These are phyloP conservation scores for Nakazawaea molendinolei DNA, from an alignment of 805 yeast species.

Conservation along the genomic window DNA sequence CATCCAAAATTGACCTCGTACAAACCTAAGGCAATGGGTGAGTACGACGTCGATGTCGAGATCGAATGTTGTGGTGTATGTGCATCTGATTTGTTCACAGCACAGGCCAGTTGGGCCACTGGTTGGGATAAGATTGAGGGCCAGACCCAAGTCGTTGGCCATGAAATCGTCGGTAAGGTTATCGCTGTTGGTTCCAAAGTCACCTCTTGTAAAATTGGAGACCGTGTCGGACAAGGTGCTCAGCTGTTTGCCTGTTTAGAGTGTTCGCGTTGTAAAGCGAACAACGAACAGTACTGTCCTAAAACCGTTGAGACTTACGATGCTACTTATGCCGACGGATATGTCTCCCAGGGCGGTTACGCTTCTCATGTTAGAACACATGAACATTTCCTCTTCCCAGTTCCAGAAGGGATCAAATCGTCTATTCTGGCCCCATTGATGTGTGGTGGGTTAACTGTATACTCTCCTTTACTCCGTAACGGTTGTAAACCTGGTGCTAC, in stretches of 20 bases:
- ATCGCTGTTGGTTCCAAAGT: slow-evolving; percentile 31
- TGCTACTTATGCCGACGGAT: slow-evolving; percentile 27
- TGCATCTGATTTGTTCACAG: slow-evolving; percentile 54
- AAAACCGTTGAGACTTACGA: slow-evolving; percentile 37
- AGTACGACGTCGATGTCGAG: slow-evolving; percentile 47
- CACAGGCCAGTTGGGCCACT: slow-evolving; percentile 45
- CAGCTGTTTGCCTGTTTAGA: slow-evolving; percentile 31
- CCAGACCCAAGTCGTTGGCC: slow-evolving; percentile 43
- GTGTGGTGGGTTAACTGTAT: slow-evolving; percentile 47
- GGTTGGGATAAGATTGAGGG: slow-evolving; percentile 15
- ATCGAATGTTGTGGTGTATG: slow-evolving; percentile 61
- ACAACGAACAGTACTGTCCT: slow-evolving; percentile 41
- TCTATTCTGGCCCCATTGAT: slow-evolving; percentile 40
- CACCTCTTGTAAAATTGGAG: slow-evolving; percentile 32
- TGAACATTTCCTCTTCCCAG: slow-evolving; percentile 38
- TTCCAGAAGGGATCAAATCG: slow-evolving; percentile 36
- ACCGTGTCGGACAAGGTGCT: slow-evolving; percentile 41
- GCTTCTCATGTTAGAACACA: slow-evolving; percentile 41
- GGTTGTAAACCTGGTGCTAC: slow-evolving; percentile 28
- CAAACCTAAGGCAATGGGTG: slow-evolving; percentile 39
- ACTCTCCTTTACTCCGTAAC: slow-evolving; percentile 40
- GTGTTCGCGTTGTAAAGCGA: slow-evolving; percentile 28
- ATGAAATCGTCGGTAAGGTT: slow-evolving; percentile 37
- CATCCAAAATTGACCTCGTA: slow-evolving; percentile 45
- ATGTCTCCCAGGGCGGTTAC: slow-evolving; percentile 36